These are phyloP conservation scores for Triticum turgidum DNA, from an alignment of 176 grass and related monocot species.

Conservation along the genomic window DNA sequence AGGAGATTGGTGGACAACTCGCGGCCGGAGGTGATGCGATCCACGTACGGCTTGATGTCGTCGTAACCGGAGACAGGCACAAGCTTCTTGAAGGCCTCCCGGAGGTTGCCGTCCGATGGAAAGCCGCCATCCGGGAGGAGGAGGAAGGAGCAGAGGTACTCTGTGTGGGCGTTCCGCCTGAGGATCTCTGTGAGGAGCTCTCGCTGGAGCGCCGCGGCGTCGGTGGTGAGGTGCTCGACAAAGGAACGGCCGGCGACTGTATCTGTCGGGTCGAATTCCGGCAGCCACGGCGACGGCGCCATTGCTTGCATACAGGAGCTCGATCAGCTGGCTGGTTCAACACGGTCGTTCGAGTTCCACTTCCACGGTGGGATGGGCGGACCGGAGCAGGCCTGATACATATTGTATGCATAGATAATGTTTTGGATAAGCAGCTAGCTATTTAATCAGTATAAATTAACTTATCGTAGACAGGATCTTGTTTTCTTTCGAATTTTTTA, in stretches of 20 bases:
- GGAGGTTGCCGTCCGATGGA: not conserved
- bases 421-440: no score
- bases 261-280: constrained; percentile 28
- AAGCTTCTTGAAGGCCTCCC: constrained; percentile 18
- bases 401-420: no score
- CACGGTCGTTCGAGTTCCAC: no score
- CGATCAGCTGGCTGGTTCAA: no score
- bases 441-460: no score
- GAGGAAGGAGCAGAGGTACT: constrained; percentile 41
- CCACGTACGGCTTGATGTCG: constrained; percentile 39
- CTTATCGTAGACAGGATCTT: no score
- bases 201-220: not conserved
- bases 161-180: constrained; percentile 19
- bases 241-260: constrained; percentile 4
- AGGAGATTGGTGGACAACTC: constrained; percentile 27
- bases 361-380: no score
- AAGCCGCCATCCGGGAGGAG: not conserved
- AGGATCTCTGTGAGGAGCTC: not conserved
- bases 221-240: constrained; percentile 32
- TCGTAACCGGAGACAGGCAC: constrained; percentile 39
- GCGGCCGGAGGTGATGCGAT: constrained; percentile 26
- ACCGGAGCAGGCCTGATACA: no score
- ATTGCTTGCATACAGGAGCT: no score
- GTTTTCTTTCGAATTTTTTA: no score
- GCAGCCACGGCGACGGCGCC: not conserved